phyloP scores from a whole-genome alignment of 768 basidiomycete species.

The Clitopilus hobsonii region DNA sequence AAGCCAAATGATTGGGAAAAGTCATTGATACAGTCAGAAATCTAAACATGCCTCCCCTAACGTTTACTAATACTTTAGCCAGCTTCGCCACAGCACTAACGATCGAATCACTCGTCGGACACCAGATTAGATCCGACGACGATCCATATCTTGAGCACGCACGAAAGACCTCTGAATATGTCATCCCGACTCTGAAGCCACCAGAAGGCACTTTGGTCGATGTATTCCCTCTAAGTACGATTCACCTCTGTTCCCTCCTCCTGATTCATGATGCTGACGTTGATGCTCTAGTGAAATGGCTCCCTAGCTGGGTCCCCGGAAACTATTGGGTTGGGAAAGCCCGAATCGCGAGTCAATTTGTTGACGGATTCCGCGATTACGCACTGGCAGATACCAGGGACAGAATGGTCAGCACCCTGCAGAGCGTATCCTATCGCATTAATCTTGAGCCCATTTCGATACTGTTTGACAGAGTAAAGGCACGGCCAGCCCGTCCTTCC shows the following conservation, averaged over 20 bases:
- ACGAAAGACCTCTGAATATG: too few species aligned
- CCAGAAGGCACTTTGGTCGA: conserved; percentile 6
- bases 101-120: neutral
- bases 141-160: neutral
- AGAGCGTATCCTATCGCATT: too few species aligned
- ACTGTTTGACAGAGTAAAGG: conserved; percentile 6
- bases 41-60: neutral
- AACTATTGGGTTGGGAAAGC: conserved; percentile 15
- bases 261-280: neutral
- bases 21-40: neutral
- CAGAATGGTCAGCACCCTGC: conserved; percentile 28
- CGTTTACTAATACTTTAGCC: neutral
- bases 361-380: conserved; percentile 16
- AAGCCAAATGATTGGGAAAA: neutral
- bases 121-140: neutral
- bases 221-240: conserved; percentile 20
- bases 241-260: neutral
- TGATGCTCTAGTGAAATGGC: conserved; percentile 17
- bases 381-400: conserved; percentile 25
- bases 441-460: too few species aligned
- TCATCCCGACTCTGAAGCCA: neutral
- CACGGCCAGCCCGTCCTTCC: conserved; percentile 17
- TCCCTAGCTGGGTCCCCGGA: conserved; percentile 31
- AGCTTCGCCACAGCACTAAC: conserved; percentile 18
- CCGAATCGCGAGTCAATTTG: conserved; percentile 6